Evolutionary conservation across 2,329 filamentous ascomycete genomes (phyloP).

Genomic region (Clarireedia homoeocarpa): DNA sequence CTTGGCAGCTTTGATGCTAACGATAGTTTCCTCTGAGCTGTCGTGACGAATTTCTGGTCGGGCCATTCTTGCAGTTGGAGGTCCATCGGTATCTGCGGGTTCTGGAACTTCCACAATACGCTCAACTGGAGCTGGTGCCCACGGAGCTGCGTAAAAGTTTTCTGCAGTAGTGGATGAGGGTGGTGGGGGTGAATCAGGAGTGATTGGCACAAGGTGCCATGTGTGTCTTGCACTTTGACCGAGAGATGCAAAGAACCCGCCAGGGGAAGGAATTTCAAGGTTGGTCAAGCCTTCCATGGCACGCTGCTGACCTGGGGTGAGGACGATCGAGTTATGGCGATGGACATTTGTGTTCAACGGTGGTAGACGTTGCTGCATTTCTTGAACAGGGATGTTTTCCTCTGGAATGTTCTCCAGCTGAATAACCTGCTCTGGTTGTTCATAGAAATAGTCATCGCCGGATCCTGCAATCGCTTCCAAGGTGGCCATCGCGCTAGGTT

Average conservation of each 20-base stretch:
- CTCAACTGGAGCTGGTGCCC: slow-evolving; percentile 54
- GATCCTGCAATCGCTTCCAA: slow-evolving; percentile 62
- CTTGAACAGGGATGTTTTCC: slow-evolving; percentile 34
- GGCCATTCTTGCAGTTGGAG: slow-evolving; percentile 55
- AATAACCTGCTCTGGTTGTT: slow-evolving; percentile 48
- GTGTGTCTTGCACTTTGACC: slow-evolving; percentile 69
- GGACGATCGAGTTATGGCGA: slow-evolving; percentile 32
- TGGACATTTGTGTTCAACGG: slow-evolving; percentile 39
- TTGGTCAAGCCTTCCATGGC: slow-evolving; percentile 67
- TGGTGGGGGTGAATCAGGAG: slow-evolving; percentile 46
- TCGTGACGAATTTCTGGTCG: slow-evolving; percentile 26
- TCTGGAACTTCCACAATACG: slow-evolving; percentile 54
- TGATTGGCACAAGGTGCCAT: slow-evolving; percentile 60
- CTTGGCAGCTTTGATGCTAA: slow-evolving; percentile 13
- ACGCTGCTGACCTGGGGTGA: slow-evolving; percentile 44
- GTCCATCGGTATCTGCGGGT: slow-evolving; percentile 45
- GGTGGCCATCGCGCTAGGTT: slow-evolving; percentile 72
- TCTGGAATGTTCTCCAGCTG: slow-evolving; percentile 33
- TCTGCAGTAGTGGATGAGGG: slow-evolving; percentile 89
- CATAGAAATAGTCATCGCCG: slow-evolving; percentile 51
- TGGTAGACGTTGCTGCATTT: slow-evolving; percentile 46
- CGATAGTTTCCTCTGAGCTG: slow-evolving; percentile 32
- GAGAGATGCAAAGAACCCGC: slow-evolving; percentile 83
- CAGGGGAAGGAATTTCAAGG: slow-evolving; percentile 83
- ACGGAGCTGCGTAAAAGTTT: slow-evolving; percentile 82